These are phyloP conservation scores for Huntiella savannae DNA, from an alignment of 2,329 filamentous ascomycete species.

Conservation along the genomic window DNA sequence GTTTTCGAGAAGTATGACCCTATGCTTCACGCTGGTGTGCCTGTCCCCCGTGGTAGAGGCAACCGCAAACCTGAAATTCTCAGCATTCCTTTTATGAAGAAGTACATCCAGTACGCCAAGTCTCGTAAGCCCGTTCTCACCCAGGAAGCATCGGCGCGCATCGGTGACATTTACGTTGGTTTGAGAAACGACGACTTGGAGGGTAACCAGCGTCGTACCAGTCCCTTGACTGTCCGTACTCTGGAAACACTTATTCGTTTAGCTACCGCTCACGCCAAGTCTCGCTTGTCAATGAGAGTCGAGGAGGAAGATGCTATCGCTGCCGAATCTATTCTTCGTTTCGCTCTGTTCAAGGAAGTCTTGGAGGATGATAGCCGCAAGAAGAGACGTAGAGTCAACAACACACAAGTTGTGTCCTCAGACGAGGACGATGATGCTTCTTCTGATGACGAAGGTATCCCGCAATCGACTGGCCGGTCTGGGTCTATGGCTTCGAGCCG, in stretches of 20 bases:
- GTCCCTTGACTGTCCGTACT: slow-evolving; percentile 89
- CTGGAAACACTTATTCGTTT: slow-evolving; percentile 96
- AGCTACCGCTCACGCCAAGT: slow-evolving; percentile 86
- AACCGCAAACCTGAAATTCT: slow-evolving; percentile 70
- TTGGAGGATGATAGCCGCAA: slow-evolving; percentile 62
- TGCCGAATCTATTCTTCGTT: slow-evolving; percentile 77
- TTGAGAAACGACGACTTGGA: slow-evolving; percentile 92
- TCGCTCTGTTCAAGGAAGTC: slow-evolving; percentile 94
- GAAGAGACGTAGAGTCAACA: slow-evolving; percentile 52
- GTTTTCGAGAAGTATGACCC: slow-evolving; percentile 93
- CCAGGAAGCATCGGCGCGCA: slow-evolving; percentile 78
- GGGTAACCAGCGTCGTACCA: slow-evolving; percentile 81
- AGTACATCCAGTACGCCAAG: slow-evolving; percentile 98
- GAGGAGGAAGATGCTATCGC: slow-evolving; percentile 77
- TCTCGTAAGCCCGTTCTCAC: slow-evolving; percentile 76
- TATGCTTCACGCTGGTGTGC: slow-evolving; percentile 87
- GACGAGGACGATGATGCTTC: slow-evolving; percentile 41
- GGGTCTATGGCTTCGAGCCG: slow-evolving; percentile 10
- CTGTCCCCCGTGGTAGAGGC: slow-evolving; percentile 53
- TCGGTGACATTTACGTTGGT: slow-evolving; percentile 77
- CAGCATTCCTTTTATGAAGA: slow-evolving; percentile 96
- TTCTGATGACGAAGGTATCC: slow-evolving; percentile 27
- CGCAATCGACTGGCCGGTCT: slow-evolving; percentile 13
- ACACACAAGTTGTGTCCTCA: slow-evolving; percentile 37
- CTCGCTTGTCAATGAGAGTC: slow-evolving; percentile 69